Conservation (phyloP, 108 stramenopile genomes). For the Cyclostephanos invisitatus region DNA sequence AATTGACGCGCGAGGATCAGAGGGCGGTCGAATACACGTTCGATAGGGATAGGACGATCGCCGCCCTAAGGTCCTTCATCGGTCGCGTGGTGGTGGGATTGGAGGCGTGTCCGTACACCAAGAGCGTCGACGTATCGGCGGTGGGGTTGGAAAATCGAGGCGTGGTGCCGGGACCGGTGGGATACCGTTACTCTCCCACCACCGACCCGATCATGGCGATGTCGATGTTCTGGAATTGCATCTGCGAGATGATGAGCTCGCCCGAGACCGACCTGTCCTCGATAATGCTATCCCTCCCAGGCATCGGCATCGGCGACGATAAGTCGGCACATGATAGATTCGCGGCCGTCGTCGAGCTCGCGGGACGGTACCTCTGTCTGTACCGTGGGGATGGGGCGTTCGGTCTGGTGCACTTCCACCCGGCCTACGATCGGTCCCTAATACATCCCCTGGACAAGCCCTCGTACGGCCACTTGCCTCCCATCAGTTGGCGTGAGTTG, state of each 20-base stretch:
- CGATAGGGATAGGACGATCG: slow-evolving; percentile 51
- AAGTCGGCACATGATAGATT: slow-evolving; percentile 55
- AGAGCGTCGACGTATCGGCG: slow-evolving; percentile 42
- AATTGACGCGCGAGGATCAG: slow-evolving; percentile 9
- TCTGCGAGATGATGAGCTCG: slow-evolving; percentile 67
- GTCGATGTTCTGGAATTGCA: slow-evolving; percentile 75
- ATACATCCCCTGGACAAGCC: slow-evolving; percentile 52
- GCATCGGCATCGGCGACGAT: slow-evolving; percentile 28
- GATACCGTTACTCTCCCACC: slow-evolving; percentile 54
- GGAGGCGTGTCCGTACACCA: slow-evolving; percentile 57
- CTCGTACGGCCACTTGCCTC: slow-evolving; percentile 72
- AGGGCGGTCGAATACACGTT: slow-evolving; percentile 24
- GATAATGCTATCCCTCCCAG: slow-evolving; percentile 61
- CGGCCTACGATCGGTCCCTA: slow-evolving; percentile 57
- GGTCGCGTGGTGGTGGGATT: slow-evolving; percentile 56
- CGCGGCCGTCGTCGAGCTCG: slow-evolving; percentile 63
- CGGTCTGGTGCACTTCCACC: slow-evolving; percentile 71
- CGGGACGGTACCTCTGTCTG: slow-evolving; percentile 62
- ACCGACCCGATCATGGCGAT: slow-evolving; percentile 56
- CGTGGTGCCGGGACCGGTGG: slow-evolving; percentile 54
- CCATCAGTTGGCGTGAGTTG: slow-evolving; percentile 52
- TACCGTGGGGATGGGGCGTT: slow-evolving; percentile 61
- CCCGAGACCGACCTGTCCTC: slow-evolving; percentile 51
- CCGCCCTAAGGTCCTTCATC: slow-evolving; percentile 66
- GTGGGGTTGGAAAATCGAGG: slow-evolving; percentile 44